Base-by-base conservation (phyloP, 2,329 filamentous ascomycete genomes). In the Phialophora tarda region DNA sequence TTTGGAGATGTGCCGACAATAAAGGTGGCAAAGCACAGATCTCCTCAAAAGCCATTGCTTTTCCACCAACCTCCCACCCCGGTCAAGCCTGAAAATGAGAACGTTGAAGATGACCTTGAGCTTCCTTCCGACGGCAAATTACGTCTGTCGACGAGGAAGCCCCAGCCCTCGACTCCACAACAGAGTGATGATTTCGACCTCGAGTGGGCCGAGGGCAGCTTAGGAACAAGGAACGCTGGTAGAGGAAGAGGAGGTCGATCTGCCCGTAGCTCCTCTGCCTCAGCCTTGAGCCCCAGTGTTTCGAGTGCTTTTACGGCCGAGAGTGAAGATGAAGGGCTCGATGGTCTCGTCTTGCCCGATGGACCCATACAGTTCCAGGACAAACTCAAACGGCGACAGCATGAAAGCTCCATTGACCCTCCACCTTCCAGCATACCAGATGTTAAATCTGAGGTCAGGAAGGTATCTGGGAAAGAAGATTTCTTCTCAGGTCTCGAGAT, bases 271-370 rank as follows among this genome's bases (percentile, higher is more conserved):
- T 97, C 93, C 0, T 94, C 92, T 21, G 88, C 90, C 41, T 97
- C 93, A 47, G 91, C 92, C 30, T 85, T 97, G 77, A 98, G 94
- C 75, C 94, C 95, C 14, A 98, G 93, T 77, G 86, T 96, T 63
- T 91, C 93, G 23, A 98, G 94, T 78, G 95, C 91, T 70, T 88
- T 96, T 72, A 97, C 93, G 1, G 86, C 88, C 10, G 95, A 97
- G 80, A 98, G 93, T 75, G 94, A 97, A 75, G 93, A 97, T 72
- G 94, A 98, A 77, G 90, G 91, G 6, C 86, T 98, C 67, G 91
- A 95, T 67, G 94, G 94, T n/a, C 84, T 99, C 14, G 83, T 97
- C 23, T 83, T 98, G 21, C 95, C 95, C 0, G 85, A 86, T 62
- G 93, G 93, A 0, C 92, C 92, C 23, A 83, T 99, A 60, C 89